Evolutionary conservation across 2,329 filamentous ascomycete genomes (phyloP), one percentile per base, ranked within the genome.

Genomic region (Aspergillus tubingensis): DNA sequence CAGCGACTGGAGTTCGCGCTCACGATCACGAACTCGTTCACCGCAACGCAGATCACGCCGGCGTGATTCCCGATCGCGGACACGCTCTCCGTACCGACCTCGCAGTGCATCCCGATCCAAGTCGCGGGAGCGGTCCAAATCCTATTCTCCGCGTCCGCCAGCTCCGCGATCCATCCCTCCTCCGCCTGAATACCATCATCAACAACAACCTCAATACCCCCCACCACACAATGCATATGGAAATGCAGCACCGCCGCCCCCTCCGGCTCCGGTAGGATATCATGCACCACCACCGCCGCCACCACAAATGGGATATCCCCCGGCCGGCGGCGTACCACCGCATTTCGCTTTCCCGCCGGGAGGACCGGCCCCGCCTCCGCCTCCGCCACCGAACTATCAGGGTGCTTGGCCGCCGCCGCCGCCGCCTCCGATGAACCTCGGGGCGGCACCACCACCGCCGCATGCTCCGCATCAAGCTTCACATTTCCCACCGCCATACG

Each of bases 361-460:
- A 47, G 65, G 58, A 60, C 44, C 52, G 5, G 58, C 52, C n/a
- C 57, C 64, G 36, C 64, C 70, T 23, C 74, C 72, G 30, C 72
- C 71, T 47, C 69, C 74, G 52, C 72, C 71, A 15, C 68, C 71
- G 32, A 72, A 71, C 57, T 77, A 75, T 52, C 68, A 72, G 30
- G 74, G 74, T 13, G 55, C 67, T 10, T 78, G 76, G 75, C 75
- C 74, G 15, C 71, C 70, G 27, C 61, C 61, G 8, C 74, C 74
- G 51, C 74, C 73, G 48, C 72, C 71, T 43, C 69, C 68, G 6
- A 65, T 71, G 62, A 60, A 61, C 32, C 68, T 67, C 61, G 60
- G 57, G 30, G 30, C 30, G 10, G 30, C 11, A 36, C 30, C 8
- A 5, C 30, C 30, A 36, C 65, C 32, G 58, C 63, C 47, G 60